Conservation (phyloP, 768 basidiomycete species). For the Xanthoconium purpureum region DNA sequence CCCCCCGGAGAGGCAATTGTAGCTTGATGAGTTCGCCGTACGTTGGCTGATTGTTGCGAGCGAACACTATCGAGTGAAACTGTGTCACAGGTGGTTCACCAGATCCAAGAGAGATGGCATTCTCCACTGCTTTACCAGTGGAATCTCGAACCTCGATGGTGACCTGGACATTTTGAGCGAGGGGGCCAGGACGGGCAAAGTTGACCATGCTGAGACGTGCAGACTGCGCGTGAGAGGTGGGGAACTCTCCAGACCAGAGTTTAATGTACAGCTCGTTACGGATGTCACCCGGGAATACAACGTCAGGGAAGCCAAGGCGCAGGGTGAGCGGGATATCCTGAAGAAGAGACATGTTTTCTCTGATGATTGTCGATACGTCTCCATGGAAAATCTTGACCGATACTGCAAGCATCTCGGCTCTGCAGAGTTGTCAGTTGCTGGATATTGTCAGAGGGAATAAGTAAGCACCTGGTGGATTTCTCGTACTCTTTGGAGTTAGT, state of each 20-base stretch:
- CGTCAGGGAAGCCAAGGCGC: slow-evolving; percentile 92
- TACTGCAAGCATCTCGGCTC: slow-evolving; percentile 84
- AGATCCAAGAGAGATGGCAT: slow-evolving; percentile 76
- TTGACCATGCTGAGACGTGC: slow-evolving; percentile 55
- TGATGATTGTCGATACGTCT: slow-evolving; percentile 67
- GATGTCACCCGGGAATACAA: slow-evolving; percentile 88
- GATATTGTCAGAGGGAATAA: neutral
- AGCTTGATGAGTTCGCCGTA: slow-evolving; percentile 94
- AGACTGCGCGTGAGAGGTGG: slow-evolving; percentile 47
- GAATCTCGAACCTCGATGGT: slow-evolving; percentile 81
- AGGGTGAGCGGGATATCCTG: slow-evolving; percentile 79
- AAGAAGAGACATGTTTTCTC: slow-evolving; percentile 81
- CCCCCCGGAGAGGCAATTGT: slow-evolving; percentile 61
- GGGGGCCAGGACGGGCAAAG: slow-evolving; percentile 57
- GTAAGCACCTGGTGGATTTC: slow-evolving; percentile 69
- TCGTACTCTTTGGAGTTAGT: slow-evolving; percentile 76
- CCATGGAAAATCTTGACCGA: slow-evolving; percentile 87
- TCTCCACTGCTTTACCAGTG: slow-evolving; percentile 65
- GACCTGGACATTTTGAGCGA: slow-evolving; percentile 70
- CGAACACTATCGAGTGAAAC: slow-evolving; percentile 90
- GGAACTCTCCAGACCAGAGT: slow-evolving; percentile 91
- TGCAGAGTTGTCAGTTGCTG: slow-evolving; percentile 28
- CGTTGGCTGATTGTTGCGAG: slow-evolving; percentile 83
- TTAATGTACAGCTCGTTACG: slow-evolving; percentile 96
- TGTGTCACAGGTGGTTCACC: slow-evolving; percentile 79